Conservation (phyloP, 2,329 filamentous ascomycete species). For the Trichothecium sympodiale region DNA sequence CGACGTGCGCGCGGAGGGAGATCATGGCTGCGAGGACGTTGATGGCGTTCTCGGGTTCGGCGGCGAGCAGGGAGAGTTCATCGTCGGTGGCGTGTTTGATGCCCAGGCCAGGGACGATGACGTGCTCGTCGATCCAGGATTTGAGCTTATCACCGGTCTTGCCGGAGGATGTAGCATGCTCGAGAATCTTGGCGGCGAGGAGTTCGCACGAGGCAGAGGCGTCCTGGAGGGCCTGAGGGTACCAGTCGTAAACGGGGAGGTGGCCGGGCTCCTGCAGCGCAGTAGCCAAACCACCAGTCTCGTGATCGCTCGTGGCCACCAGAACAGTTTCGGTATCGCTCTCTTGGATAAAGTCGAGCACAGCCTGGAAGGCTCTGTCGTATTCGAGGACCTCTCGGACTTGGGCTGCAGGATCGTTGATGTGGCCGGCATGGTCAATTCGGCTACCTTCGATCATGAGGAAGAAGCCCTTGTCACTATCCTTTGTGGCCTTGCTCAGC, state of each 20-base stretch:
- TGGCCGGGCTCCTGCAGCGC: slow-evolving; percentile 55
- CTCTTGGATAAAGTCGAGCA: slow-evolving; percentile 72
- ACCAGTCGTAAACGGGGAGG: slow-evolving; percentile 59
- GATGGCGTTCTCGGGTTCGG: slow-evolving; percentile 41
- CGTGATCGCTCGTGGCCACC: slow-evolving; percentile 88
- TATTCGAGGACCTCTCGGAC: slow-evolving; percentile 93
- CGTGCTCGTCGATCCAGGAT: slow-evolving; percentile 54
- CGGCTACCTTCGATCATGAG: slow-evolving; percentile 96
- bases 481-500: slow-evolving; percentile 67
- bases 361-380: slow-evolving; percentile 72
- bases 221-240: slow-evolving; percentile 63
- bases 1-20: slow-evolving; percentile 76
- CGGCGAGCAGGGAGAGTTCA: slow-evolving; percentile 59
- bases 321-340: slow-evolving; percentile 67
- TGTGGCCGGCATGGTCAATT: slow-evolving; percentile 89
- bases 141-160: slow-evolving; percentile 30
- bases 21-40: slow-evolving; percentile 71
- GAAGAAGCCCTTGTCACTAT: slow-evolving; percentile 90
- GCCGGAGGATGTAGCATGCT: slow-evolving; percentile 37
- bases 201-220: slow-evolving; percentile 71
- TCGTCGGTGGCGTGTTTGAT: slow-evolving; percentile 60
- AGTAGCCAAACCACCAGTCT: slow-evolving; percentile 79
- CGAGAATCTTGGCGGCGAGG: slow-evolving; percentile 50
- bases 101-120: slow-evolving; percentile 63
- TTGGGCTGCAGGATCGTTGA: slow-evolving; percentile 73